These are phyloP conservation scores for Xerocomus minutiporus DNA, from an alignment of 1,284 basidiomycete species.

Conservation along the genomic window DNA sequence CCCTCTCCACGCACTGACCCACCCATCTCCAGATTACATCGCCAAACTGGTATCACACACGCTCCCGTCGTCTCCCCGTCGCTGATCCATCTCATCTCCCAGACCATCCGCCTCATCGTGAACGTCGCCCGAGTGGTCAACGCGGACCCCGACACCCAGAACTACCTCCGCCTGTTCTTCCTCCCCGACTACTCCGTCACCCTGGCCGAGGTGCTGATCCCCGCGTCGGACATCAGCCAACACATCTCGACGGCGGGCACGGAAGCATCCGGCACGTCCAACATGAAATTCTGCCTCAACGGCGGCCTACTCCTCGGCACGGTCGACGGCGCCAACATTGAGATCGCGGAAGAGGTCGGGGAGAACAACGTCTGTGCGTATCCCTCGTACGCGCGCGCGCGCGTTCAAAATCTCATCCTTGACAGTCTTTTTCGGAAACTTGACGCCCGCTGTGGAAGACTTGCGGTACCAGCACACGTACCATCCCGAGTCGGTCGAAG, in stretches of 20 bases:
- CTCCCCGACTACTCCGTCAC: constrained; percentile 87
- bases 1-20: constrained; percentile 5
- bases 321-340: constrained; percentile 91
- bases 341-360: constrained; percentile 88
- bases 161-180: constrained; percentile 81
- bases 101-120: constrained; percentile 90
- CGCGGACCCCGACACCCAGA: constrained; percentile 79
- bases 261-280: constrained; percentile 82
- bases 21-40: constrained; percentile 54
- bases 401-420: too few species aligned
- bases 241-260: constrained; percentile 95
- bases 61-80: not conserved
- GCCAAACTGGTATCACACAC: constrained; percentile 59
- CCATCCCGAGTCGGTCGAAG: constrained; percentile 71
- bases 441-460: constrained; percentile 79
- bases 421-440: constrained; percentile 77
- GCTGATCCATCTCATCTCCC: constrained; percentile 4
- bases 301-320: constrained; percentile 82
- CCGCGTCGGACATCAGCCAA: constrained; percentile 86
- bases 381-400: not conserved
- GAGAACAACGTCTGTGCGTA: constrained; percentile 66
- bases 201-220: constrained; percentile 85
- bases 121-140: constrained; percentile 85
- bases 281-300: constrained; percentile 92
- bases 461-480: constrained; percentile 81